Percentiles rank a stretch among this genome's conserved stretches.
Conservation (phyloP, 1,284 basidiomycete species). For the Heimioporus punctisporus region DNA sequence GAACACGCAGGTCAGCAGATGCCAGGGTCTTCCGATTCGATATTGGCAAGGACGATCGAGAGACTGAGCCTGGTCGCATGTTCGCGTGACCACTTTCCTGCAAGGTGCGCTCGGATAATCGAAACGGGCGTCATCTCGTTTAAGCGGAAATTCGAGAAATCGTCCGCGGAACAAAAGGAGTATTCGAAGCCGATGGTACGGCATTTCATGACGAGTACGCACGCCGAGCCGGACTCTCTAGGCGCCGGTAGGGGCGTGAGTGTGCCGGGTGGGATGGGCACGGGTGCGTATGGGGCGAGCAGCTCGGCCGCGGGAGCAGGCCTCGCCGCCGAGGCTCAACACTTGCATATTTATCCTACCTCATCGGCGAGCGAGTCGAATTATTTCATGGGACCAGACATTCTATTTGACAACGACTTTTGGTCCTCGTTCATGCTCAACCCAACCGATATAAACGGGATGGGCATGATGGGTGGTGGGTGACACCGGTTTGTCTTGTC, state of each 20-base stretch:
- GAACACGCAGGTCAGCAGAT: conserved; percentile 36
- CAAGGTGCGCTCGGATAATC: conserved; percentile 43
- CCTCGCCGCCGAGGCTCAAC: conserved; percentile 12
- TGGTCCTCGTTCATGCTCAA: conserved; percentile 39
- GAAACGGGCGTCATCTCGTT: conserved; percentile 35
- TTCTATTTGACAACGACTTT: conserved; percentile 40
- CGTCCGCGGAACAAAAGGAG: conserved; percentile 16
- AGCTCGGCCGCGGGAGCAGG: conserved; percentile 5
- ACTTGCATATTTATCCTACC: conserved; percentile 22
- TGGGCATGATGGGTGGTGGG: conserved; percentile 10
- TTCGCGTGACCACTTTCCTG: conserved; percentile 41
- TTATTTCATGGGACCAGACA: conserved; percentile 35
- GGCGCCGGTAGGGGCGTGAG: conserved; percentile 15
- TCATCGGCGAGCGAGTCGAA: conserved; percentile 28
- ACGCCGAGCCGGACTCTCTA: conserved; percentile 14
- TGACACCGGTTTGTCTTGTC: background rate
- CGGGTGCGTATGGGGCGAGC: conserved; percentile 13
- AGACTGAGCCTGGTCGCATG: conserved; percentile 35
- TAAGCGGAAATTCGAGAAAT: conserved; percentile 27
- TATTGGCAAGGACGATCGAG: conserved; percentile 37
- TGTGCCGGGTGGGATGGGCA: conserved; percentile 17
- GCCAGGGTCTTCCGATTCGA: conserved; percentile 39
- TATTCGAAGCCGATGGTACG: conserved; percentile 22
- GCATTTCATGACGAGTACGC: conserved; percentile 22
- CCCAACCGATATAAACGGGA: conserved; percentile 20